Conservation (phyloP, 1,139 yeast species). For the Suhomyces kunorum region DNA sequence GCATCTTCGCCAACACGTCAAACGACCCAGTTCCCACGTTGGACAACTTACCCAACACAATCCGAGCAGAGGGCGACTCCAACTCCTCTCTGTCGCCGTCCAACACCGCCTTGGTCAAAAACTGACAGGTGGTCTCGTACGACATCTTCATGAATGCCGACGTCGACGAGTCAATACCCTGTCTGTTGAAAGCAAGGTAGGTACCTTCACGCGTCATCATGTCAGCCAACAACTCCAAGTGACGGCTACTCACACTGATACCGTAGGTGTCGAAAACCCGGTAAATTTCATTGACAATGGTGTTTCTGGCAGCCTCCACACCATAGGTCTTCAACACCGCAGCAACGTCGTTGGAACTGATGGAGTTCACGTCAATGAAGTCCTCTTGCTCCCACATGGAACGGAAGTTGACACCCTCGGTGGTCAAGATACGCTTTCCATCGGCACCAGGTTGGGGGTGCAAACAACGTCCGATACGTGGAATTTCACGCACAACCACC, state of each 20-base stretch:
- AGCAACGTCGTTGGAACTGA: conserved; percentile 88
- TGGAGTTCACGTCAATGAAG: conserved; percentile 83
- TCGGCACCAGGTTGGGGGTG: conserved; percentile 71
- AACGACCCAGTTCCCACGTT: conserved; percentile 96
- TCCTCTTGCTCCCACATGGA: conserved; percentile 99
- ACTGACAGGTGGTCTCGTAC: conserved; percentile 97
- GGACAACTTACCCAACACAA: conserved; percentile 88
- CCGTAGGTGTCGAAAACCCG: conserved; percentile 97
- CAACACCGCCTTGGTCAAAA: conserved; percentile 92
- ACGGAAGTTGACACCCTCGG: conserved; percentile 97
- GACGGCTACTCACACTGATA: conserved; percentile 89
- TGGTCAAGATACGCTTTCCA: conserved; percentile 70
- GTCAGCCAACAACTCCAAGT: conserved; percentile 94
- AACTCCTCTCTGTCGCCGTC: conserved; percentile 88
- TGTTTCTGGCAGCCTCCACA: conserved; percentile 98
- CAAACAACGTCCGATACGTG: conserved; percentile 88
- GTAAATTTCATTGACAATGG: conserved; percentile 94
- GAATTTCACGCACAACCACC: conserved; percentile 91
- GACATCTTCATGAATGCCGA: conserved; percentile 99
- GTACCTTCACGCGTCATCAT: conserved; percentile 99
- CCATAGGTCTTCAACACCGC: conserved; percentile 92
- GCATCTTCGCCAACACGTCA: conserved; percentile 76
- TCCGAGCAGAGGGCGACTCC: conserved; percentile 92
- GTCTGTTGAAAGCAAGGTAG: conserved; percentile 94
- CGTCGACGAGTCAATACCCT: conserved; percentile 94